phyloP scores from a whole-genome alignment of 2,329 filamentous ascomycete genomes.

The Macrophomina phaseolina region DNA sequence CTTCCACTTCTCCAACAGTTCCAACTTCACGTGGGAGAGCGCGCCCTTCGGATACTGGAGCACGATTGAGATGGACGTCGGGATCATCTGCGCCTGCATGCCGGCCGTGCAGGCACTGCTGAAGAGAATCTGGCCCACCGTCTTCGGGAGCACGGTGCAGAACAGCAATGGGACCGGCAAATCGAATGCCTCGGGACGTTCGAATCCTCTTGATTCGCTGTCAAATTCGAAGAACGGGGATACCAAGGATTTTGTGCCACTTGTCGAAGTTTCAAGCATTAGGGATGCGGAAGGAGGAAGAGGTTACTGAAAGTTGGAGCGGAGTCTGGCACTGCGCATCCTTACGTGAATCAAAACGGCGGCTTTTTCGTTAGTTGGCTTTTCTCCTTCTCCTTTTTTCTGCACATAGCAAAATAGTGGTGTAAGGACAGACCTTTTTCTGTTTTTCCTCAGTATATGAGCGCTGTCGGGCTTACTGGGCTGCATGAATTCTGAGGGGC shows the following conservation, averaged over 20 bases:
- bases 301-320: background rate
- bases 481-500: too few relatives aligned
- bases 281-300: background rate
- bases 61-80: conserved; percentile 50
- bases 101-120: conserved; percentile 35
- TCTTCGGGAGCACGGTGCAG: background rate
- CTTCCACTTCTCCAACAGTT: conserved; percentile 49
- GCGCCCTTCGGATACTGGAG: conserved; percentile 42
- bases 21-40: conserved; percentile 44
- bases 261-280: background rate
- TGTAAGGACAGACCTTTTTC: too few relatives aligned
- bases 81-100: conserved; percentile 54
- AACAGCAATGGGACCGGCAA: background rate
- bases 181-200: background rate
- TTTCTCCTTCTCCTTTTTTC: too few relatives aligned
- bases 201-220: background rate
- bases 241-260: conserved; percentile 10
- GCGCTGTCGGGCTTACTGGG: too few relatives aligned
- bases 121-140: conserved; percentile 1
- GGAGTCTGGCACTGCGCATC: too few relatives aligned
- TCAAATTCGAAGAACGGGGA: background rate
- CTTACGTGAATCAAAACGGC: too few relatives aligned
- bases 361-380: too few relatives aligned
- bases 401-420: too few relatives aligned
- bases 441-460: too few relatives aligned